These are phyloP conservation scores for Colletotrichum gigasporum DNA, from an alignment of 2,329 filamentous ascomycete species.

Conservation along the genomic window DNA sequence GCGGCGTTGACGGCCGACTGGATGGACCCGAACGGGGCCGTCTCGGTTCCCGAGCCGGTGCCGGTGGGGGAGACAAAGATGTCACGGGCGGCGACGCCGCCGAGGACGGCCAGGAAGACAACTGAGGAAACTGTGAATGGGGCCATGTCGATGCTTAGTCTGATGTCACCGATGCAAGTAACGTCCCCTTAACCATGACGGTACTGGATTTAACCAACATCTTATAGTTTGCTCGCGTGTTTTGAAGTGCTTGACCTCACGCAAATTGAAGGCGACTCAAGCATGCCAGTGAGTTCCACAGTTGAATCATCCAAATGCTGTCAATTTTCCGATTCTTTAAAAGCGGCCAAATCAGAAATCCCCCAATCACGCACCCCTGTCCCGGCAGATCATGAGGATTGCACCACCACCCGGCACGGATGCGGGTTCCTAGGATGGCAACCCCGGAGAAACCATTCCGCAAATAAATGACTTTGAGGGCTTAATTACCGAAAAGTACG, in stretches of 20 bases:
- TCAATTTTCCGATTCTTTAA: slow-evolving; percentile 1
- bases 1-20: slow-evolving; percentile 52
- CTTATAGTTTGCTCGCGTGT: not conserved
- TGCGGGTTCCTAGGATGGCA: not conserved
- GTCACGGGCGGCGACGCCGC: slow-evolving; percentile 27
- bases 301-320: not conserved
- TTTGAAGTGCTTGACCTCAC: not conserved
- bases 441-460: slow-evolving; percentile 18
- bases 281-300: not conserved
- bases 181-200: no score
- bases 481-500: not conserved
- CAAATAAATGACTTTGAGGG: slow-evolving; percentile 3
- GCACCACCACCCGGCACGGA: not conserved
- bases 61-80: slow-evolving; percentile 54
- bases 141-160: not conserved
- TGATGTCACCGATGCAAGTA: not conserved
- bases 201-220: not conserved
- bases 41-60: slow-evolving; percentile 45
- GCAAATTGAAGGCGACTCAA: not conserved
- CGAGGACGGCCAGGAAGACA: not conserved
- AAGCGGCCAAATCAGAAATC: slow-evolving; percentile 11
- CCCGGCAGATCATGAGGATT: not conserved
- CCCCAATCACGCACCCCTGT: slow-evolving; percentile 24
- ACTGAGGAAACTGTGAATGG: not conserved
- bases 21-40: slow-evolving; percentile 50